Evolutionary conservation across 352 stramenopile species (phyloP), one percentile per base, ranked within the genome.

Genomic region (Globisporangium recalcitrans): DNA sequence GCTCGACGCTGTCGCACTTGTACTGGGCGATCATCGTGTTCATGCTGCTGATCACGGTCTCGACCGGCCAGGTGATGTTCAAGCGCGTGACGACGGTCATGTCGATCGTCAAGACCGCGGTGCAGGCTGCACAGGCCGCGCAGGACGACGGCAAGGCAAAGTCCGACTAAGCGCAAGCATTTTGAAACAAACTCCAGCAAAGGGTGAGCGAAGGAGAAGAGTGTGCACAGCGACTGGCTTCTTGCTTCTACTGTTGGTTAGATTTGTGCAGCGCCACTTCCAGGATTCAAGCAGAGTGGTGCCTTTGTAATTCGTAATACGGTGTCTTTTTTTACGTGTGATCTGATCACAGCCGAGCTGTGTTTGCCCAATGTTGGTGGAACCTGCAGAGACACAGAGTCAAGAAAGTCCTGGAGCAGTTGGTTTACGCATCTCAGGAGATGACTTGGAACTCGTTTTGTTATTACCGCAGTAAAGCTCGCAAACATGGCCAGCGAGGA

Each of bases 1-100:
- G 85, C 76, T 75, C 79, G 61, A 94, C 85, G 55, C 68, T 94
- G 42, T 89, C 82, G 62, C 84, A 94, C 65, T 62, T 94, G 62
- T 94, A 94, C 68, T 94, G 85, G 85, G 85, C 85, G 26, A 77
- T 94, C 66, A 90, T 92, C 52, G 82, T 91, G 54, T 94, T 92
- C 65, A 94, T 92, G 85, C 75, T 90, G 58, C 68, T 92, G 47
- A 90, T 94, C 69, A 89, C 82, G 67, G 77, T 80, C 64, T 91
- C 82, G 4, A 92, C 85, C 13, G 85, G 82, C 42, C 83, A 90
- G 63, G 80, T 91, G n/a, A 91, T 94, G 81, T 85, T 91, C 69
- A 85, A 88, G 65, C 80, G 83, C 31, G 73, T 93, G 58, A 87
- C 84, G 69, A 87, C 82, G 11, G 84, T 93, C 38, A 63, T 90